Evolutionary conservation across 129 eudicot genomes (phyloP).

Genomic region (Escallonia rubra): DNA sequence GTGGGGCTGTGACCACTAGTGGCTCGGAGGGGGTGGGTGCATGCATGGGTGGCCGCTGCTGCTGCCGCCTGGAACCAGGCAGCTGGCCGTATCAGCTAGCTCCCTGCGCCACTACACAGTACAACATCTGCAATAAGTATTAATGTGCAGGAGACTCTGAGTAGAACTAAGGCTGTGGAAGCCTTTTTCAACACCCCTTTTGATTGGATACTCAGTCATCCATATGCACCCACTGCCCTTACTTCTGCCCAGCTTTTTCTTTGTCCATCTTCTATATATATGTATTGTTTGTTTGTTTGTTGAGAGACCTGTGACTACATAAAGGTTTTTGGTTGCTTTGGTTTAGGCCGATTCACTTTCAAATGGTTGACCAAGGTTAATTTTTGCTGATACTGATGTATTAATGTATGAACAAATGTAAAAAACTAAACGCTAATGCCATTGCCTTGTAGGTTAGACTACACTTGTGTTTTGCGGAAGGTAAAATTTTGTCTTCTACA

Average conservation of each 20-base stretch:
- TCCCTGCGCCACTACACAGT: not conserved
- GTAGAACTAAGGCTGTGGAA: constrained; percentile 18
- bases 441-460: too few species aligned
- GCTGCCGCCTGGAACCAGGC: not conserved
- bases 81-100: not conserved
- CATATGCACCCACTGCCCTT: not conserved
- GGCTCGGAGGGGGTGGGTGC: not conserved
- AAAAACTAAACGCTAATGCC: too few species aligned
- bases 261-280: too few species aligned
- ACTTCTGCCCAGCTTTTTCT: not conserved
- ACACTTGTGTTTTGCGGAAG: too few species aligned
- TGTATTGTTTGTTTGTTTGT: too few species aligned
- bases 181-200: constrained; percentile 6
- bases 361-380: too few species aligned
- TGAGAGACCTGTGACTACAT: too few species aligned
- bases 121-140: not conserved
- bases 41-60: not conserved
- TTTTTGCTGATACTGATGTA: too few species aligned
- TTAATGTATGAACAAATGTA: too few species aligned
- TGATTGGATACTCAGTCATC: not conserved
- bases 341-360: too few species aligned
- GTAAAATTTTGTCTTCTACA: too few species aligned
- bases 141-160: constrained; percentile 16
- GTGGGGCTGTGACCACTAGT: not conserved
- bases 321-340: too few species aligned